phyloP scores from a whole-genome alignment of 106 monocot species.

The Ottelia alismoides region DNA sequence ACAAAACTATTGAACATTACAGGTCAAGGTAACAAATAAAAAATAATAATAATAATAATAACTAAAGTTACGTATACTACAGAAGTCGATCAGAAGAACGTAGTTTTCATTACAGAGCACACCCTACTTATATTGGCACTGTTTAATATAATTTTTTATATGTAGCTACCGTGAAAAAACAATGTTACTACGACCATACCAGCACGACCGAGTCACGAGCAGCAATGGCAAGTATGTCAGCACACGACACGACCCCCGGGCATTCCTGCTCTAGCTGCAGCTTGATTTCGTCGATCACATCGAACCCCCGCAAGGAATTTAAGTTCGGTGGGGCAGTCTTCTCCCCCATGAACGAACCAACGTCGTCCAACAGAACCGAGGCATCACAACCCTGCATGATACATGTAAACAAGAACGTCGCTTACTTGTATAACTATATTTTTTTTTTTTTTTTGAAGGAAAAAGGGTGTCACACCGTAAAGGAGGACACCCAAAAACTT shows the following conservation, averaged over 20 bases:
- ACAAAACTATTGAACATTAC: background rate
- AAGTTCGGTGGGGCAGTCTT: constrained; percentile 67
- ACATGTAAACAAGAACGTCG: no score
- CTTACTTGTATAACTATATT: no score
- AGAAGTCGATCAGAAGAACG: background rate
- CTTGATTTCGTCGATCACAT: constrained; percentile 81
- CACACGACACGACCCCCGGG: constrained; percentile 68
- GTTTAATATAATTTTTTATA: background rate
- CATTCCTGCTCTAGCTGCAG: constrained; percentile 50
- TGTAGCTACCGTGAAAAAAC: background rate
- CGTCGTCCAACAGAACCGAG: constrained; percentile 70
- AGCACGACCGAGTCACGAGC: constrained; percentile 61
- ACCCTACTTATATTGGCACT: background rate
- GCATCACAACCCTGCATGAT: constrained; percentile 86
- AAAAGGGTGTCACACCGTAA: no score
- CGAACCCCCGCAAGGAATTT: constrained; percentile 83
- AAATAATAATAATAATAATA: no score
- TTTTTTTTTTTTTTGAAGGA: no score
- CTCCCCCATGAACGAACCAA: constrained; percentile 34
- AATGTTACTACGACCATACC: constrained; percentile 13
- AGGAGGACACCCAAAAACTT: no score
- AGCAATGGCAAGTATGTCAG: constrained; percentile 69
- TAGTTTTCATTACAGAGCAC: background rate
- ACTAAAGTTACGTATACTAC: no score
- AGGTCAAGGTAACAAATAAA: no score